Evolutionary conservation across 208 protist species (phyloP).

Genomic region (Trypanosoma scelopori): DNA sequence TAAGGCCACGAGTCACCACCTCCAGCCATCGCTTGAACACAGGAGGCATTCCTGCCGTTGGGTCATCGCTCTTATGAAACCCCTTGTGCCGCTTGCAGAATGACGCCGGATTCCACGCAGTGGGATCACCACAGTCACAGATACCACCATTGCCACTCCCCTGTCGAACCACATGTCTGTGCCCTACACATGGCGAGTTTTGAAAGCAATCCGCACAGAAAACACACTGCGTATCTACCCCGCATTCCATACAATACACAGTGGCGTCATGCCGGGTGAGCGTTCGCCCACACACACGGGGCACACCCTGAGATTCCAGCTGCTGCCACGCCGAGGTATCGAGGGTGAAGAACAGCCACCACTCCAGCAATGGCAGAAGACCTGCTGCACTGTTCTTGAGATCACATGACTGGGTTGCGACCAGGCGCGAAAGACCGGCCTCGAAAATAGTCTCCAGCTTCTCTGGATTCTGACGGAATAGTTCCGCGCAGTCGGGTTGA

Average conservation of each 20-base stretch:
- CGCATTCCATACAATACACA: slow-evolving; percentile 88
- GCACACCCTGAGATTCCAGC: slow-evolving; percentile 1
- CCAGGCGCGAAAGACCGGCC: slow-evolving; percentile 40
- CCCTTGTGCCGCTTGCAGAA: slow-evolving; percentile 70
- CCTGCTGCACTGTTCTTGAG: slow-evolving; percentile 20
- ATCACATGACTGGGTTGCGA: slow-evolving; percentile 8
- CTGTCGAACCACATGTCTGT: slow-evolving; percentile 67
- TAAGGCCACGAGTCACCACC: slow-evolving; percentile 38
- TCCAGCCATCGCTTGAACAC: slow-evolving; percentile 46
- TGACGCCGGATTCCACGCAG: slow-evolving; percentile 61
- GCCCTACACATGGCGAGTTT: slow-evolving; percentile 71
- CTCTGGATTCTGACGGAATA: slow-evolving; percentile 38
- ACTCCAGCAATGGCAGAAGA: slow-evolving; percentile 33
- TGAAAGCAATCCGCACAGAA: slow-evolving; percentile 93
- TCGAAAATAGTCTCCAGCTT: slow-evolving; percentile 40
- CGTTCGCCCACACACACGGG: slow-evolving; percentile 49
- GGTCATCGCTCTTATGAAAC: slow-evolving; percentile 30
- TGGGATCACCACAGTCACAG: slow-evolving; percentile 94
- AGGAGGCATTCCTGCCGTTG: slow-evolving; percentile 20
- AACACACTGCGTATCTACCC: slow-evolving; percentile 81
- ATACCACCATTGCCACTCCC: slow-evolving; percentile 65
- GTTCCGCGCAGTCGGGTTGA: slow-evolving; percentile 26
- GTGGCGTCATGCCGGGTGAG: slow-evolving; percentile 56
- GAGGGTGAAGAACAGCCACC: slow-evolving; percentile 37
- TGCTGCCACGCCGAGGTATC: slow-evolving; percentile 17